Evolutionary conservation across 2,329 filamentous ascomycete species (phyloP), one percentile per base, ranked within the genome.

Genomic region (Diplodia intermedia): DNA sequence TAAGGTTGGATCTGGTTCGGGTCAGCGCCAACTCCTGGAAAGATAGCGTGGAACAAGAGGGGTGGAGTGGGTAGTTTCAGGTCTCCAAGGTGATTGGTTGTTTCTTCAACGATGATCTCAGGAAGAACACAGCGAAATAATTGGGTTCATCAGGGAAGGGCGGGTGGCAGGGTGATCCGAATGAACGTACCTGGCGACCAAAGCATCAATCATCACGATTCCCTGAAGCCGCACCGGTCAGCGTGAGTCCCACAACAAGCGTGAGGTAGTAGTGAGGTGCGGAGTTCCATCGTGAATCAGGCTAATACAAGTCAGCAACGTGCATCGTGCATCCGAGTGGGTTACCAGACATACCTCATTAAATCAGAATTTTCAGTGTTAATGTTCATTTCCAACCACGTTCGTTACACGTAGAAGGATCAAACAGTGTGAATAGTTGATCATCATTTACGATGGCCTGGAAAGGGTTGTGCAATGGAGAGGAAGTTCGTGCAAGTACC

Each of bases 341-440:
- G 14, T 9, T 14, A 43, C 9, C 23, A 7, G 18, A 74, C 78
- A 73, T 79, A 82, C 86, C 86, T 88, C 86, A 88, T 88, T 89
- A 88, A 88, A 89, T 89, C 87, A 89, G 87, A 89, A 87, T 89
- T 87, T 86, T 86, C 81, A 84, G 83, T 86, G 84, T 84, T 73
- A 76, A 80, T 82, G 85, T 86, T 88, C 86, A 88, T 85, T 73
- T 79, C 84, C 74, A 78, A 72, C 71, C 69, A 73, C 76, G 75
- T 75, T 82, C 81, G 79, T 82, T 83, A 83, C 79, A 77, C 75
- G 79, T 78, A 78, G 76, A 79, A 79, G 79, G 83, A 81, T 89
- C 87, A 88, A 87, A 89, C 86, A 89, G 87, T 89, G 87, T 89
- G 87, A 89, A 89, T 89, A 89, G 36, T 82, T 83, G 81, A 85